Base-by-base conservation (phyloP, 257 asterid genomes). In the Penstemon eatonii region DNA sequence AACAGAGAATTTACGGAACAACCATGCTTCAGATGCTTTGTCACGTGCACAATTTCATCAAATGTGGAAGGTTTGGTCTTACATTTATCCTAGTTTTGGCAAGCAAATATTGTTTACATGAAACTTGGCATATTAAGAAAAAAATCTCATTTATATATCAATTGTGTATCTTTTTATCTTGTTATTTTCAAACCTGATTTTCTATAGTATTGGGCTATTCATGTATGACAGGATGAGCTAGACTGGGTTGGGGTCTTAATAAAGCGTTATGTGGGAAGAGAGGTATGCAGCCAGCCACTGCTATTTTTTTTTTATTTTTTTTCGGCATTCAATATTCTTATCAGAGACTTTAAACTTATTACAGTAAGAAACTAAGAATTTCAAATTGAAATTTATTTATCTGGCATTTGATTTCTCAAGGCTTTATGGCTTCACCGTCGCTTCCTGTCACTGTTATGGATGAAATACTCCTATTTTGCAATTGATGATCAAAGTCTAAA, bases 341-440 rank as follows among this genome's bases (percentile, higher is more conserved):
- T 54, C n/a, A 39, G 41, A 54, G 42, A 49, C 36, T 40, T 62
- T 72, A 7, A 9, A 12, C 2, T 25, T 25, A 25, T 25, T 25
- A 25, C 33, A 0, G 33, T 25, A 25, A 25, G 33, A 25, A 25
- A 25, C 33, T 25, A 25, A 25, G 33, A 3, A 6, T 19, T 3
- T 15, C 59, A 19, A 4, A 25, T 25, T 25, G 33, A 25, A 25
- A 25, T 25, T 25, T 63, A 36, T 39, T 45, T 50, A 56, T 54
- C 44, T 10, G 43, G 52, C 62, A 41, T 67, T 76, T 63, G 44
- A 63, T 73, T 74, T 62, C 44, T 72, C 74, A 73, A 91, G 96
- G 95, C 97, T 69, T 49, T 93, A 56, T 90, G 99, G 99, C 96
- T 93, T 68, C 95, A 93, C 69, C 97, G 97, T 0, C 99, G 99